These are phyloP conservation scores for Crithidia expoeki DNA, from an alignment of 208 protist genomes.

Conservation along the genomic window DNA sequence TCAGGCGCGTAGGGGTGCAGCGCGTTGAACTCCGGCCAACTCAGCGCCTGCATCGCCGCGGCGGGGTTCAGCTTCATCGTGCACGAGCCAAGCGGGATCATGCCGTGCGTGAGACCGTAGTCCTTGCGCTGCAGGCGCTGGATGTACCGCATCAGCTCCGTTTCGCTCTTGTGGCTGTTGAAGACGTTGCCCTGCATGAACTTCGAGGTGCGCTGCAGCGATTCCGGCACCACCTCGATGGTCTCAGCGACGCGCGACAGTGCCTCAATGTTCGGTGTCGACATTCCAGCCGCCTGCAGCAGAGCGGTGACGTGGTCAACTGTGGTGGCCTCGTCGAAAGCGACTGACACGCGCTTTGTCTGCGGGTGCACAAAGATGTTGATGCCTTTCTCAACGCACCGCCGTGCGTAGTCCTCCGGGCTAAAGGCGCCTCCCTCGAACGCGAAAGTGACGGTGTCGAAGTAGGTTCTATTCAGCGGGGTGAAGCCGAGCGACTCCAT, in stretches of 20 bases:
- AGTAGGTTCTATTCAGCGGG: constrained; percentile 71
- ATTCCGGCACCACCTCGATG: constrained; percentile 45
- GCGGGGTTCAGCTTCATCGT: constrained; percentile 99
- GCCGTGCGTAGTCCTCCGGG: constrained; percentile 57
- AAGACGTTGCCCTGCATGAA: constrained; percentile 95
- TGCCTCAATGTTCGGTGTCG: constrained; percentile 47
- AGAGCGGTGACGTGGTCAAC: constrained; percentile 78
- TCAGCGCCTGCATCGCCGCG: constrained; percentile 95
- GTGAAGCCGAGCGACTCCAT: constrained; percentile 80
- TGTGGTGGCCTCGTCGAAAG: constrained; percentile 95
- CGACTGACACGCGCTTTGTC: constrained; percentile 72
- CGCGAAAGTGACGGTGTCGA: constrained; percentile 91
- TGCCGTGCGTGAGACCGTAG: constrained; percentile 92
- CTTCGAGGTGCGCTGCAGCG: constrained; percentile 62
- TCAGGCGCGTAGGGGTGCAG: constrained; percentile 97
- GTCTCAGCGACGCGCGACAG: constrained; percentile 52
- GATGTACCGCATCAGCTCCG: constrained; percentile 97
- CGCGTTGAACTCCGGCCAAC: constrained; percentile 92
- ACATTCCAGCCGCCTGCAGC: constrained; percentile 75
- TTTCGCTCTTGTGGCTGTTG: constrained; percentile 96
- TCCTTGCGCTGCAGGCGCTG: constrained; percentile 95
- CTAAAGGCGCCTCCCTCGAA: constrained; percentile 42
- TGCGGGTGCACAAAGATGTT: constrained; percentile 89
- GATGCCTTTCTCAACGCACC: constrained; percentile 81
- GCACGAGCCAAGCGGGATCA: constrained; percentile 98